phyloP scores from a whole-genome alignment of 1,284 basidiomycete species.

The Ganoderma multipileum region DNA sequence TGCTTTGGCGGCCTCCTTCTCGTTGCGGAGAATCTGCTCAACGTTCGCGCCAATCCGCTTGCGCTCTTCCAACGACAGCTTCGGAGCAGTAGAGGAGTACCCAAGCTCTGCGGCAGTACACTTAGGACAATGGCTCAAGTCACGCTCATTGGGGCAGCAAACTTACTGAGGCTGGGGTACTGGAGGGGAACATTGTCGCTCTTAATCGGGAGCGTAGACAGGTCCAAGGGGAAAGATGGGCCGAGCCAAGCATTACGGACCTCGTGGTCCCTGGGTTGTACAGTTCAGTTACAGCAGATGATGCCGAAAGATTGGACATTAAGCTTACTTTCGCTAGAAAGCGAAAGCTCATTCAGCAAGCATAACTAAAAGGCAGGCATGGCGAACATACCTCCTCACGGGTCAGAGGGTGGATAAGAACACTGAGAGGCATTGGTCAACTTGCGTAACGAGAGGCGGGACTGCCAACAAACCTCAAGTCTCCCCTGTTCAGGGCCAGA shows the following conservation, averaged over 20 bases:
- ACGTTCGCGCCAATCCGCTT: slow-evolving; percentile 54
- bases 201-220: slow-evolving; percentile 57
- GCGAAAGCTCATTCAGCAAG: not conserved
- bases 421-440: slow-evolving; percentile 42
- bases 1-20: slow-evolving; percentile 62
- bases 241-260: slow-evolving; percentile 75
- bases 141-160: not conserved
- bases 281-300: not conserved
- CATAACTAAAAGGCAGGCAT: not conserved
- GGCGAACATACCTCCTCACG: slow-evolving; percentile 59
- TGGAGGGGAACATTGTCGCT: slow-evolving; percentile 68
- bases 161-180: slow-evolving; percentile 71
- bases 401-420: slow-evolving; percentile 76
- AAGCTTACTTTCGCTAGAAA: slow-evolving; percentile 21
- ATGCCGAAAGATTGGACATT: not conserved
- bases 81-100: slow-evolving; percentile 53
- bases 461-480: slow-evolving; percentile 57
- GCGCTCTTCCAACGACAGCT: slow-evolving; percentile 54
- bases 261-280: slow-evolving; percentile 62
- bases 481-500: slow-evolving; percentile 67
- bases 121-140: not conserved
- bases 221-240: slow-evolving; percentile 68
- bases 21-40: slow-evolving; percentile 54
- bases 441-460: not conserved
- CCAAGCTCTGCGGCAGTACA: slow-evolving; percentile 50